phyloP scores from a whole-genome alignment of 2,329 filamentous ascomycete genomes.

The Colletotrichum cuscutae region DNA sequence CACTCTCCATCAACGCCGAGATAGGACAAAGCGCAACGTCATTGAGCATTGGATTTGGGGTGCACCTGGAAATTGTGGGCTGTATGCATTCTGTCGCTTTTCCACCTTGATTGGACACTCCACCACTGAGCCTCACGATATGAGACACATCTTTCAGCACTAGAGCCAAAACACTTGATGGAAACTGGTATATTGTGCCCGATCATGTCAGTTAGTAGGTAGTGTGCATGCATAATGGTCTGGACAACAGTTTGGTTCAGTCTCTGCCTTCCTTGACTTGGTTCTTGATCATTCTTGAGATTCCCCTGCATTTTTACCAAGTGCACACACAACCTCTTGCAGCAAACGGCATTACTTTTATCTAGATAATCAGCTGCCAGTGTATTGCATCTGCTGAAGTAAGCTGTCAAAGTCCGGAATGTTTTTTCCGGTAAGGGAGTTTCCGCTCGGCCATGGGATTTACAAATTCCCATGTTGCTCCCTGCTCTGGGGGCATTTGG shows the following conservation, averaged over 20 bases:
- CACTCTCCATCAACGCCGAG: conserved; percentile 7
- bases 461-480: conserved; percentile 20
- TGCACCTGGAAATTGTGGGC: conserved; percentile 1
- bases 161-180: not conserved
- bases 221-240: not conserved
- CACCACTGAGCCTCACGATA: not conserved
- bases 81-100: not conserved
- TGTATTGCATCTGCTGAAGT: too few relatives aligned
- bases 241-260: too few relatives aligned
- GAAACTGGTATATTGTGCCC: not conserved
- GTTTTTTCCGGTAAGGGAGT: not conserved
- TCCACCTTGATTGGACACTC: not conserved
- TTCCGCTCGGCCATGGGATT: conserved; percentile 17
- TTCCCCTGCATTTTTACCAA: not conserved
- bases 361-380: not conserved
- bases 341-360: not conserved
- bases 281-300: not conserved
- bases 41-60: conserved; percentile 11
- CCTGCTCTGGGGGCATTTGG: conserved; percentile 2
- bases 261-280: not conserved
- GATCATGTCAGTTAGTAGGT: not conserved
- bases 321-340: not conserved
- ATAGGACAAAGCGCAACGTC: conserved; percentile 25
- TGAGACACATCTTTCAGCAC: not conserved
- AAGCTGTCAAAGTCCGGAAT: not conserved